Evolutionary conservation across 768 basidiomycete species (phyloP), one percentile per base, ranked within the genome.

Genomic region (Leccinum fibrillosum): DNA sequence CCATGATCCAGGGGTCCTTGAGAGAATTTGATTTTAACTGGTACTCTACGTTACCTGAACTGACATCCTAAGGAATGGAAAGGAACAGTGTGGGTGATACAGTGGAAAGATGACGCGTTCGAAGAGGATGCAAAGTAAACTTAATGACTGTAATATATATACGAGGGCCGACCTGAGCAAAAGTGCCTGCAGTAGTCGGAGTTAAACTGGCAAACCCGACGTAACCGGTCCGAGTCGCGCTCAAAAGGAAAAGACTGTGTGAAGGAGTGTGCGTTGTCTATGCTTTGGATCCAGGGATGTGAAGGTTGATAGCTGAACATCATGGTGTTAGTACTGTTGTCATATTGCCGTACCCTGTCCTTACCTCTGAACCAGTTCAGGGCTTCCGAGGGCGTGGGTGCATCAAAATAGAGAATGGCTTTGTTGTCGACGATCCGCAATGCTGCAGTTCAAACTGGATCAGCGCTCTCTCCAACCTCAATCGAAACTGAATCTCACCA

Each of bases 371-470:
- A 94, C 92, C 92, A 94, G 64, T 86, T 92, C 68, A 94, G 71
- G 39, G 92, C 92, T 63, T 91, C 90, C 55, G 90, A 91, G 21
- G 90, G 84, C 8, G 89, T 85, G 21, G 89, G 88, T 39, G 88
- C 88, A 67, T 92, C 89, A 68, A 94, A 93, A 70, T 94, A 94
- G 47, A 94, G 76, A 56, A 94, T 90, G 15, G 92, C 92, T 71
- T 93, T 94, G 77, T 93, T 92, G 69, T 94, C 92, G 44, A 94
- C 93, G 58, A 94, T 80, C 34, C 92, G 90, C 42, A 94, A 81
- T 53, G 86, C 92, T 92, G 59, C 2, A 55, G 45, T 56, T 44
- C 9, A 35, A 39, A 21, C 32, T 19, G 25, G 42, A 54, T 64
- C 44, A 66, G 58, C 44, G 56, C 13, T 10, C 44, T 34, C n/a